phyloP scores from a whole-genome alignment of 257 asterid species.

The Gentiana dahurica region DNA sequence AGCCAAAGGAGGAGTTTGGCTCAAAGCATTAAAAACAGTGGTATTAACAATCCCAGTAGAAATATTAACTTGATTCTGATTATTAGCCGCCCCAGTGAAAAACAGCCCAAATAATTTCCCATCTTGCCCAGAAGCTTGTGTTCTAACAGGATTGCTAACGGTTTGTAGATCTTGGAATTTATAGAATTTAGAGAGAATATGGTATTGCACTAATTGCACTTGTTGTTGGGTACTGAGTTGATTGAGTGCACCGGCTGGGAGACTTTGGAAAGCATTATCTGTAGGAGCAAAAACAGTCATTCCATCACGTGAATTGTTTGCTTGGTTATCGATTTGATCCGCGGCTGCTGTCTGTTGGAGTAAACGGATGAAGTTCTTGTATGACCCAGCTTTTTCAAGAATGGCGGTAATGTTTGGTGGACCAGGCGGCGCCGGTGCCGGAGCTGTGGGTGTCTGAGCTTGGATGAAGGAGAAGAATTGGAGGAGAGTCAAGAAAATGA shows the following conservation, averaged over 20 bases:
- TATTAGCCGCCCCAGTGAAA: constrained; percentile 18
- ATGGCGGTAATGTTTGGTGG: constrained; percentile 52
- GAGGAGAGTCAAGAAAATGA: constrained; percentile 21
- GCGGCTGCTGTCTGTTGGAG: constrained; percentile 44
- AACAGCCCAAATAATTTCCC: constrained; percentile 39
- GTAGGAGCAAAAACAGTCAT: constrained; percentile 79
- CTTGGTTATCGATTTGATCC: constrained; percentile 63
- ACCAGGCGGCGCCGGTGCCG: constrained; percentile 54
- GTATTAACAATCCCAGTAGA: constrained; percentile 43
- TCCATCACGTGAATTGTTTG: constrained; percentile 66
- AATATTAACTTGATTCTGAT: constrained; percentile 48
- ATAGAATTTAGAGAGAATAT: constrained; percentile 60
- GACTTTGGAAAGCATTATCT: constrained; percentile 73
- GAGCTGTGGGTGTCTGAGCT: constrained; percentile 43
- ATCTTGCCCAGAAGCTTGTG: constrained; percentile 63
- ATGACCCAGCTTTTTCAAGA: constrained; percentile 54
- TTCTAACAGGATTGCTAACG: constrained; percentile 86
- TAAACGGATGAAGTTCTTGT: constrained; percentile 40
- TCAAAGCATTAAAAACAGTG: constrained; percentile 40
- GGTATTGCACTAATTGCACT: constrained; percentile 58
- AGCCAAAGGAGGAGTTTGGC: constrained; percentile 53
- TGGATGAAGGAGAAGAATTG: constrained; percentile 14
- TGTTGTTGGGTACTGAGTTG: constrained; percentile 48
- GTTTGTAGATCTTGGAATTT: constrained; percentile 29
- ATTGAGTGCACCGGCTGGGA: constrained; percentile 70